A percentile compares a stretch with the other conserved stretches of the same genome.
These are phyloP conservation scores for Curvularia sp. DNA, from an alignment of 2,329 filamentous ascomycete genomes.

Conservation along the genomic window DNA sequence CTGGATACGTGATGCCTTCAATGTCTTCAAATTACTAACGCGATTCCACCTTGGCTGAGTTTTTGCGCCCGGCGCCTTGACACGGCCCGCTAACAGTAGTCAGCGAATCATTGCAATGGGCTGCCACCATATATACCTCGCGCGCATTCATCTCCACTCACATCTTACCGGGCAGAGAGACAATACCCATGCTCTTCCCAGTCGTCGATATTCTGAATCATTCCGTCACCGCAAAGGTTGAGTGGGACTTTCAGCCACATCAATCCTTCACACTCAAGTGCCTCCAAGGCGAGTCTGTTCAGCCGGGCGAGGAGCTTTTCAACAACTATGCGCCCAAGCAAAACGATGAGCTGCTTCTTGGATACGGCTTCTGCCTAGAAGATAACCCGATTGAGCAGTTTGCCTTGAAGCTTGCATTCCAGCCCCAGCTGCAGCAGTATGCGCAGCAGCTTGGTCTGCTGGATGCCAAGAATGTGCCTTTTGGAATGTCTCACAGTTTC, in stretches of 20 bases:
- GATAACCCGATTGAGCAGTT: constrained; percentile 59
- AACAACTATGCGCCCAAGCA: constrained; percentile 64
- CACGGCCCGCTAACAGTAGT: constrained; percentile 24
- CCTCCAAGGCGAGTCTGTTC: constrained; percentile 45
- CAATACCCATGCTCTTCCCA: constrained; percentile 57
- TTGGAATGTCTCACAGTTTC: constrained; percentile 36
- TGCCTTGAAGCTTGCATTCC: constrained; percentile 53
- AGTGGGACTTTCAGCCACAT: constrained; percentile 52
- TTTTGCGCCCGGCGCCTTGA: constrained; percentile 1
- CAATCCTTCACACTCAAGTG: constrained; percentile 51
- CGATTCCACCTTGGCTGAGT: background rate
- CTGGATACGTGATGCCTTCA: constrained; percentile 6
- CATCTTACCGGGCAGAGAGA: constrained; percentile 39
- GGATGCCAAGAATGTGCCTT: constrained; percentile 31
- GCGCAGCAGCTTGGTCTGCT: constrained; percentile 27
- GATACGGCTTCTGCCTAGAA: constrained; percentile 60
- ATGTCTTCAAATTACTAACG: background rate
- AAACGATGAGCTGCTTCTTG: constrained; percentile 61
- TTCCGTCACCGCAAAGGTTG: constrained; percentile 54
- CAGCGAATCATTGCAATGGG: constrained; percentile 60
- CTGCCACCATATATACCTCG: constrained; percentile 61
- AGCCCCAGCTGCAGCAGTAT: constrained; percentile 41
- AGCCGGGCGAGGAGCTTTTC: constrained; percentile 54
- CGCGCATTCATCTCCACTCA: constrained; percentile 58
- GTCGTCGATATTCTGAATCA: constrained; percentile 61